Percentiles rank a stretch among this genome's conserved stretches.
These are phyloP conservation scores for Xanthoparmelia taractica DNA, from an alignment of 495 filamentous ascomycete species.

Conservation along the genomic window DNA sequence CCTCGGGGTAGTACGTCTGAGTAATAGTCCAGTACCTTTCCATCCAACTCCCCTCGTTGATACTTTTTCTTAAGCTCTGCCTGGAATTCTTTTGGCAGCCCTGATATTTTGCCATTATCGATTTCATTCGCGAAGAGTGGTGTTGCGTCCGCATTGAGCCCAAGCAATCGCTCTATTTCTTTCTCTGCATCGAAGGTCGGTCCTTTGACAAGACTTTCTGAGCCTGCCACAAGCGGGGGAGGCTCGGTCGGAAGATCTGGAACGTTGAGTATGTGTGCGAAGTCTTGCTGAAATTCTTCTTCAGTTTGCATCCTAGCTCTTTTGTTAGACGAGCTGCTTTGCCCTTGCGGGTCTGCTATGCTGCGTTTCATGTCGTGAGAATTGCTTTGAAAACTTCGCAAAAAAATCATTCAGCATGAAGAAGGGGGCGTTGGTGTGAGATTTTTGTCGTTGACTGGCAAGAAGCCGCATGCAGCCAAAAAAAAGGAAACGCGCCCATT, in stretches of 20 bases:
- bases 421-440: not conserved
- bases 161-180: not conserved
- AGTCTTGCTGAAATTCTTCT: not conserved
- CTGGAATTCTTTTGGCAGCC: not conserved
- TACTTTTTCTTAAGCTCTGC: not conserved
- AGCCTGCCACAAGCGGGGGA: not conserved
- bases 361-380: not conserved
- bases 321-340: not conserved
- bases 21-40: slow-evolving; percentile 10
- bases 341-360: not conserved
- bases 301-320: not conserved
- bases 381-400: not conserved
- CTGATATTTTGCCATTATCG: not conserved
- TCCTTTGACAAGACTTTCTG: not conserved
- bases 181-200: not conserved
- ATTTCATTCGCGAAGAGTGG: not conserved
- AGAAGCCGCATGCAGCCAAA: not conserved
- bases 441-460: not conserved
- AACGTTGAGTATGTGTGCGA: not conserved
- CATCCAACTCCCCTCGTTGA: not conserved
- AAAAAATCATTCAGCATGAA: no score
- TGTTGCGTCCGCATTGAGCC: not conserved
- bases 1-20: slow-evolving; percentile 7
- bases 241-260: not conserved
- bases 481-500: not conserved